Evolutionary conservation across 257 asterid species (phyloP).

Genomic region (Scutellaria barbata): DNA sequence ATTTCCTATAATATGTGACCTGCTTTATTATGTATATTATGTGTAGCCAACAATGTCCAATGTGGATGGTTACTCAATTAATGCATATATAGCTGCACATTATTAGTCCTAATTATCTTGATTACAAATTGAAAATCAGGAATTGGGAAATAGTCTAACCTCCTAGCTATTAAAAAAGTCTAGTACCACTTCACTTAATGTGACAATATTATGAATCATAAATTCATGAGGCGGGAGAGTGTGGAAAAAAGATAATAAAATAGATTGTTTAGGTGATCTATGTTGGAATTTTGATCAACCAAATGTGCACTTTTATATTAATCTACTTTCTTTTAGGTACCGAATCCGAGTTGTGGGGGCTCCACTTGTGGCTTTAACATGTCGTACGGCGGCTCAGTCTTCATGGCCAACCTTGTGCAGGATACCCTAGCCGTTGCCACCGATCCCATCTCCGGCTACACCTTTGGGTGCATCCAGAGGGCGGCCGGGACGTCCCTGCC

Average conservation of each 20-base stretch:
- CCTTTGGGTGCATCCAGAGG: slow-evolving; percentile 73
- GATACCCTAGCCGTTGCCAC: slow-evolving; percentile 63
- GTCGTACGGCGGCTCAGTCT: slow-evolving; percentile 65
- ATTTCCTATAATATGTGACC: slow-evolving; percentile 7
- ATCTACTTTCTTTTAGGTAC: slow-evolving; percentile 44
- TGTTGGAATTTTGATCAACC: no score
- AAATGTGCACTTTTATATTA: no score
- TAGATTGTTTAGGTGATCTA: no score
- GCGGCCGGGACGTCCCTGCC: slow-evolving; percentile 63
- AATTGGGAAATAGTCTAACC: no score
- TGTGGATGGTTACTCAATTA: slow-evolving; percentile 11
- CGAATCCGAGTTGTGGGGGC: slow-evolving; percentile 55
- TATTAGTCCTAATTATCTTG: not conserved
- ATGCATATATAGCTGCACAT: slow-evolving; percentile 13
- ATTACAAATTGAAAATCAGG: no score
- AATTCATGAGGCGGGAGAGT: no score
- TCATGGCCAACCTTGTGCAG: slow-evolving; percentile 54
- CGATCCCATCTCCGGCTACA: slow-evolving; percentile 52
- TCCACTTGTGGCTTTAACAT: slow-evolving; percentile 56
- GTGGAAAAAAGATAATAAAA: no score
- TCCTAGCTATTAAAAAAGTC: no score
- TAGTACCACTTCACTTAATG: no score
- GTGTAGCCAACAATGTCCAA: slow-evolving; percentile 14
- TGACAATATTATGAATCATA: no score
- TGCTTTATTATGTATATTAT: not conserved